These are phyloP conservation scores for Ormosia emarginata DNA, from an alignment of 306 rosid genomes.

Conservation along the genomic window DNA sequence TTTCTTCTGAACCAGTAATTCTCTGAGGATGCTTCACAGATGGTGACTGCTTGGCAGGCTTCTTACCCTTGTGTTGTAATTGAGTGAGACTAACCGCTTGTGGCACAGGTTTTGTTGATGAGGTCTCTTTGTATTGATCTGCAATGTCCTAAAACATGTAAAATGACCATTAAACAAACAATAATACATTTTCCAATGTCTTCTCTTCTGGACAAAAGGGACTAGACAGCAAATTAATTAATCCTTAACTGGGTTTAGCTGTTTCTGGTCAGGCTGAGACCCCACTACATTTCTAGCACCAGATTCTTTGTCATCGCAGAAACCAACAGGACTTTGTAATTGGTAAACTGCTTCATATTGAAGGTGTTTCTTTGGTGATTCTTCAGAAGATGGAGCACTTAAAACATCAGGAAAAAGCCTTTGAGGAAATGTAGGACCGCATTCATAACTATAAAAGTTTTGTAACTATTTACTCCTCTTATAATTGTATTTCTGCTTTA, in stretches of 20 bases:
- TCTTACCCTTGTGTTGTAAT: conserved; percentile 27
- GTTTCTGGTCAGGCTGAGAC: conserved; percentile 27
- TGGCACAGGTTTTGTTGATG: conserved; percentile 32
- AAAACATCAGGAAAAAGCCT: conserved; percentile 51
- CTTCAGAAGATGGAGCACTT: conserved; percentile 75
- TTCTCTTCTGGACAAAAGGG: conserved; percentile 9
- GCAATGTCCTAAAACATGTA: conserved; percentile 69
- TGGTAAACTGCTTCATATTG: conserved; percentile 39
- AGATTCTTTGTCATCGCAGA: conserved; percentile 18
- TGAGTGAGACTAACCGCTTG: conserved; percentile 25
- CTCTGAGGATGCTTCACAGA: conserved; percentile 19
- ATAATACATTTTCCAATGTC: conserved; percentile 19
- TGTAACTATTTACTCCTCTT: not conserved
- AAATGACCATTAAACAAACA: conserved; percentile 57
- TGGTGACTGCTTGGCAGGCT: conserved; percentile 31
- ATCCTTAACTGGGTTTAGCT: conserved; percentile 41
- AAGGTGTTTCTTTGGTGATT: conserved; percentile 36
- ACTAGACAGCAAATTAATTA: conserved; percentile 17
- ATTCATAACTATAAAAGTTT: conserved; percentile 22
- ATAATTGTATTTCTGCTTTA: conserved; percentile 4
- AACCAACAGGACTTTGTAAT: conserved; percentile 20
- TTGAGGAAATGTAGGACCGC: conserved; percentile 36
- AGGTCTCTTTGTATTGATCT: conserved; percentile 46
- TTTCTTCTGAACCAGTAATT: conserved; percentile 25
- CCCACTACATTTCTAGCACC: conserved; percentile 18